Evolutionary conservation across 192 early-diverging fungal genomes (phyloP).

Genomic region (Haplosporangium gracile): DNA sequence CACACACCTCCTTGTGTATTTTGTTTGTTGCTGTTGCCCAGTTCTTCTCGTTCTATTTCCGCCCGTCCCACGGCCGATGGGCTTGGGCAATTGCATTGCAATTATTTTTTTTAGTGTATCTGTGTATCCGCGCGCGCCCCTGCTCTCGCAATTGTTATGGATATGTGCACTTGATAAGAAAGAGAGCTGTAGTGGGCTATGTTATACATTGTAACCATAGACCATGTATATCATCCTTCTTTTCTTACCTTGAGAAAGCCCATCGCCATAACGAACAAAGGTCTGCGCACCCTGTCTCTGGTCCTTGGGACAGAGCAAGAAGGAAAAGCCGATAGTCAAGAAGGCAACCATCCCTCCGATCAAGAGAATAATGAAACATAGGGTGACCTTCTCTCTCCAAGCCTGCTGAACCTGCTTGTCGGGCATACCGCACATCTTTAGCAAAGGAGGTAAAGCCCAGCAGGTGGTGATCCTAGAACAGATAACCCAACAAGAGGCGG

Average conservation of each 20-base stretch:
- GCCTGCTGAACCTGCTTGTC: conserved; percentile 73
- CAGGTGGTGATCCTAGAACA: conserved; percentile 72
- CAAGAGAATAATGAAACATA: conserved; percentile 80
- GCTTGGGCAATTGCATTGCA: neutral
- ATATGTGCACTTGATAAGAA: neutral
- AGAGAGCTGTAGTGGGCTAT: neutral
- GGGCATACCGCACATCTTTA: conserved; percentile 66
- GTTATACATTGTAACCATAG: neutral
- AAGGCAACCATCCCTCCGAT: conserved; percentile 79
- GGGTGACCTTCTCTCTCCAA: conserved; percentile 77
- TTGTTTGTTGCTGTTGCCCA: neutral
- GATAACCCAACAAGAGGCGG: conserved; percentile 67
- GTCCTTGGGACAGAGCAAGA: conserved; percentile 48
- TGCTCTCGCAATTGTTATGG: neutral
- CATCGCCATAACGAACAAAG: conserved; percentile 54
- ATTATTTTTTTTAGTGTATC: neutral
- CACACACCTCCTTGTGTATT: neutral
- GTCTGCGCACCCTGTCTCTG: conserved; percentile 38
- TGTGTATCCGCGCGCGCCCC: neutral
- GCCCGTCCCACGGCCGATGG: neutral
- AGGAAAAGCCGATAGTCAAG: conserved; percentile 73
- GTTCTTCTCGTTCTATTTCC: neutral
- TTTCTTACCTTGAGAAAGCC: conserved; percentile 28
- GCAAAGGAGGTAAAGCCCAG: conserved; percentile 68
- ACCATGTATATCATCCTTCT: neutral